phyloP scores from a whole-genome alignment of 2,329 filamentous ascomycete species.

The Orbilia blumenaviensis region DNA sequence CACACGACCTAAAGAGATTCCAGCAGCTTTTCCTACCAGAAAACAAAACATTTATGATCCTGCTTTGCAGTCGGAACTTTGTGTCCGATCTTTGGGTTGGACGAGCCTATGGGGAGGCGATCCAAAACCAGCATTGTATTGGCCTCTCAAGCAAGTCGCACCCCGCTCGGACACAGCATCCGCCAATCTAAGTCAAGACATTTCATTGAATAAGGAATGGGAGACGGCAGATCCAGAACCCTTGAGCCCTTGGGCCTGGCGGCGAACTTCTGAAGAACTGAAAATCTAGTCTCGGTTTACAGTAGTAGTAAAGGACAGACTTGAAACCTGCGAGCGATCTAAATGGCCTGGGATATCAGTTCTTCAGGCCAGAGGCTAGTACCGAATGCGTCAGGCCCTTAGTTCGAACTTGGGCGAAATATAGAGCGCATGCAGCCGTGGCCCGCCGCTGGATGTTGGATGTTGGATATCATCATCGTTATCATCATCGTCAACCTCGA shows the following conservation, averaged over 20 bases:
- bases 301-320: constrained; percentile 21
- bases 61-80: constrained; percentile 5
- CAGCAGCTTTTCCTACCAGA: constrained; percentile 5
- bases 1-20: background rate
- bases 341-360: constrained; percentile 15
- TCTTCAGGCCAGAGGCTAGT: constrained; percentile 30
- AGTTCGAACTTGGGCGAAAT: background rate
- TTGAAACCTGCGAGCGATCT: constrained; percentile 46
- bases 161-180: background rate
- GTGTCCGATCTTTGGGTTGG: constrained; percentile 10
- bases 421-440: constrained; percentile 22
- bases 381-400: constrained; percentile 11
- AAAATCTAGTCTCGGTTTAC: constrained; percentile 25
- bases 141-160: background rate
- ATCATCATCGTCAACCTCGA: too few species aligned
- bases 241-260: background rate
- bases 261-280: background rate
- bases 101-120: background rate
- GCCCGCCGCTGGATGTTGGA: background rate
- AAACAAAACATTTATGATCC: background rate
- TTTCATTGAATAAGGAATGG: background rate
- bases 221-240: constrained; percentile 4
- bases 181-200: background rate
- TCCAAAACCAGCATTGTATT: background rate
- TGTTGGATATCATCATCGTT: background rate